Evolutionary conservation across 2,329 filamentous ascomycete genomes (phyloP), one percentile per base, ranked within the genome.

Genomic region (Colletotrichum tofieldiae): DNA sequence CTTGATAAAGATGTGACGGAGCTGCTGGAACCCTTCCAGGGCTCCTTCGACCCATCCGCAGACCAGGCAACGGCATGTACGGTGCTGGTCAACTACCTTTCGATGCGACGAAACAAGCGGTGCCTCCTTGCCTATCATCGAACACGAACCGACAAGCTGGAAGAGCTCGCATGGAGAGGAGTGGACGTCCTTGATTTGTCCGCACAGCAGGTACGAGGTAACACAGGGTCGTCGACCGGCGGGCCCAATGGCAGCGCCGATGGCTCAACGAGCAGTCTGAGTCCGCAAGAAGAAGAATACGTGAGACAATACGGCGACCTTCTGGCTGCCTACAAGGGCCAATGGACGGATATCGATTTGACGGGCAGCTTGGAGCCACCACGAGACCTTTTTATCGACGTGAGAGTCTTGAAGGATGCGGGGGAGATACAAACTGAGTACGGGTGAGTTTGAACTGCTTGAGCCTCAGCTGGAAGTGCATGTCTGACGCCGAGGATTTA

Each of bases 371-470:
- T 99, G 79, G 95, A 98, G 79, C 96, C 96, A 32, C 96, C 96
- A n/a, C 91, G 91, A 77, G 96, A 99, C 82, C 85, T 99, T 65
- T 99, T 98, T 81, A 97, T 99, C 77, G 96, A 99, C 81, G 96
- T 99, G 45, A 88, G 96, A 58, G 96, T 99, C 60, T 84, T 99
- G 75, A 98, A 96, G 81, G 96, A 99, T 85, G 96, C 96, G 1
- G 96, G 97, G 5, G 96, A 99, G 86, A 98, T 99, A 75, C 96
- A 99, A 84, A 99, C 96, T 0, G 97, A 99, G 86, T 99, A 99
- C 80, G 96, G 96, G 93, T 97, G 87, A 82, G 92, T 86, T 64
- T 20, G 12, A 26, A 37, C 35, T 47, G 23, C 43, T 41, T 63
- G n/a, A 63, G 23, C 54, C 49, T n/a, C 43, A 39, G 35, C 23